Evolutionary conservation across 108 stramenopile species (phyloP).

Genomic region (Stephanodiscus triporus): DNA sequence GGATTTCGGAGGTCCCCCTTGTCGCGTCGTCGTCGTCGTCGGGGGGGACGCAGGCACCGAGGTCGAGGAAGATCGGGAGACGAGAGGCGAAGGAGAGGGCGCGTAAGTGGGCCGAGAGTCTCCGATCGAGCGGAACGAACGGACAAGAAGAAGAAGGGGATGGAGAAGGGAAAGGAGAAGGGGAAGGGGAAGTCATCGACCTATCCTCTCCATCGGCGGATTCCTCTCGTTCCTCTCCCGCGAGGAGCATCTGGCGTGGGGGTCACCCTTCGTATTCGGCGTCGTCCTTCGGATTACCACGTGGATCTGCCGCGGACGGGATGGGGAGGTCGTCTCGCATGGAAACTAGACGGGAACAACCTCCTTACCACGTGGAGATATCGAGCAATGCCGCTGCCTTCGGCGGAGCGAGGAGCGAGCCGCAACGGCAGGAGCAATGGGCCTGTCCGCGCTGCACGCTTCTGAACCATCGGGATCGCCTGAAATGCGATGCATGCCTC

Average conservation of each 20-base stretch:
- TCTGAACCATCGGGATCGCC: neutral
- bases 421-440: conserved; percentile 1
- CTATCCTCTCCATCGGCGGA: neutral
- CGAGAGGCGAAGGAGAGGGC: neutral
- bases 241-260: too few species aligned
- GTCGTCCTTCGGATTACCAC: neutral
- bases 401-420: neutral
- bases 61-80: neutral
- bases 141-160: neutral
- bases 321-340: neutral
- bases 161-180: neutral
- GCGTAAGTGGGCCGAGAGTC: neutral
- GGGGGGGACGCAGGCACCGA: neutral
- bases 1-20: too few species aligned
- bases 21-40: neutral
- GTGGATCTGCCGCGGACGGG: neutral
- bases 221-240: too few species aligned
- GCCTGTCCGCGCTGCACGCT: conserved; percentile 13
- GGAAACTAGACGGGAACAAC: neutral
- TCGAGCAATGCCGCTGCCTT: neutral
- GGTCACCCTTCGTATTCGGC: neutral
- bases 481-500: conserved; percentile 3
- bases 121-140: neutral
- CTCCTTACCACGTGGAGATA: neutral
- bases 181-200: neutral